phyloP scores from a whole-genome alignment of 805 yeast genomes.

The Candida chauliodis region DNA sequence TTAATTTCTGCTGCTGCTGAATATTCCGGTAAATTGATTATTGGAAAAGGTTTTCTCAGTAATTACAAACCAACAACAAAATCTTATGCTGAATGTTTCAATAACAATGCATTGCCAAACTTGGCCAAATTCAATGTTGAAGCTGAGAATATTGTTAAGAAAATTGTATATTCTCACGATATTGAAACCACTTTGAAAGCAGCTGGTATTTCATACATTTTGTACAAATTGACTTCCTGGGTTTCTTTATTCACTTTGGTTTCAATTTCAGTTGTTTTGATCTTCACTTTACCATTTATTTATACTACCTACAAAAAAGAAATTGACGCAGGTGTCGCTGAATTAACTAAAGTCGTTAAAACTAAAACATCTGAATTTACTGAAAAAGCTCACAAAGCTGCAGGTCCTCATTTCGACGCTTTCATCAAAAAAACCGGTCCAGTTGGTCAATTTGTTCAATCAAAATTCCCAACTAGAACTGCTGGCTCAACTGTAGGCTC shows the following conservation, averaged over 20 bases:
- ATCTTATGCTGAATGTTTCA: slow-evolving; percentile 32
- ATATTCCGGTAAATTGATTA: slow-evolving; percentile 64
- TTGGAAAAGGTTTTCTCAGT: slow-evolving; percentile 80
- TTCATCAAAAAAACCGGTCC: slow-evolving; percentile 64
- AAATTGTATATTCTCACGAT: slow-evolving; percentile 63
- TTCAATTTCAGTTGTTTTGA: slow-evolving; percentile 51
- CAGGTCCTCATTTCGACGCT: slow-evolving; percentile 56
- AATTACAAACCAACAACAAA: slow-evolving; percentile 52
- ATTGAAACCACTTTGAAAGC: slow-evolving; percentile 71
- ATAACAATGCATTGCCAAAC: slow-evolving; percentile 38
- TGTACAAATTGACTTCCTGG: slow-evolving; percentile 71
- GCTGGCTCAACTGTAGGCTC: slow-evolving; percentile 65
- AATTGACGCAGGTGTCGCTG: slow-evolving; percentile 62
- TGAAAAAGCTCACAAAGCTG: slow-evolving; percentile 35
- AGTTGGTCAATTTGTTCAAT: slow-evolving; percentile 54
- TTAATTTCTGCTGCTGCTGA: slow-evolving; percentile 65
- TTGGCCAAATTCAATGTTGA: slow-evolving; percentile 45
- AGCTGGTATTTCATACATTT: slow-evolving; percentile 60
- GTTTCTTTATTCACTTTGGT: slow-evolving; percentile 69
- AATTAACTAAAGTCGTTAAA: slow-evolving; percentile 42
- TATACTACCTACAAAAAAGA: slow-evolving; percentile 73
- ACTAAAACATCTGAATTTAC: slow-evolving; percentile 46
- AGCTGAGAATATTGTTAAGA: slow-evolving; percentile 52
- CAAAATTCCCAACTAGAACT: slow-evolving; percentile 62
- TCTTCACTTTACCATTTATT: slow-evolving; percentile 73